Percentiles rank a stretch among this genome's conserved stretches.
phyloP scores from a whole-genome alignment of 306 rosid genomes.

The Inga leiocalycina region DNA sequence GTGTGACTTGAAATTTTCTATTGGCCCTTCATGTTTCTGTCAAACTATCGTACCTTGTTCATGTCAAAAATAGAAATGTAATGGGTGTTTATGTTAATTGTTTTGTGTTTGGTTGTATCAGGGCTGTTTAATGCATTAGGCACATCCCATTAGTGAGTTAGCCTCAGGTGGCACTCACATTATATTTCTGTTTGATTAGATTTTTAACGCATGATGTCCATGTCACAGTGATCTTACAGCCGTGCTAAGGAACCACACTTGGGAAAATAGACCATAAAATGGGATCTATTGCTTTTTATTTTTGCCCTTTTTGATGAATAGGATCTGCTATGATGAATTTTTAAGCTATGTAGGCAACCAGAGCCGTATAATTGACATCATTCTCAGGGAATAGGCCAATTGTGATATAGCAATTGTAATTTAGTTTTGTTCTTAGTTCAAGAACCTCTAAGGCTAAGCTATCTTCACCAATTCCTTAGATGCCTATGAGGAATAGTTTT shows the following conservation, averaged over 20 bases:
- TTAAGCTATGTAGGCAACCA: not conserved
- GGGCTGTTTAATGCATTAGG: not conserved
- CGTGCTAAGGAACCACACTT: not conserved
- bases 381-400: not conserved
- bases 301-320: not conserved
- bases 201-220: not conserved
- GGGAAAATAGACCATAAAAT: not conserved
- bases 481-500: not conserved
- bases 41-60: not conserved
- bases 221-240: not conserved
- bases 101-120: not conserved
- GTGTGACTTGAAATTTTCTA: constrained; percentile 34
- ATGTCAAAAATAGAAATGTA: constrained; percentile 6
- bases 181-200: not conserved
- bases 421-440: not conserved
- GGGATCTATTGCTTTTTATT: not conserved
- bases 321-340: not conserved
- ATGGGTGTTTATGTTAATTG: constrained; percentile 15
- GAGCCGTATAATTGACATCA: not conserved
- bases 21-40: constrained; percentile 27
- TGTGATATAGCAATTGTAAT: not conserved
- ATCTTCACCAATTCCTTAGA: not conserved
- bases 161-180: not conserved
- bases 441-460: not conserved
- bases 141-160: not conserved